Evolutionary conservation across 73 alveolate genomes (phyloP).

Genomic region (Paramecium sexaurelia): DNA sequence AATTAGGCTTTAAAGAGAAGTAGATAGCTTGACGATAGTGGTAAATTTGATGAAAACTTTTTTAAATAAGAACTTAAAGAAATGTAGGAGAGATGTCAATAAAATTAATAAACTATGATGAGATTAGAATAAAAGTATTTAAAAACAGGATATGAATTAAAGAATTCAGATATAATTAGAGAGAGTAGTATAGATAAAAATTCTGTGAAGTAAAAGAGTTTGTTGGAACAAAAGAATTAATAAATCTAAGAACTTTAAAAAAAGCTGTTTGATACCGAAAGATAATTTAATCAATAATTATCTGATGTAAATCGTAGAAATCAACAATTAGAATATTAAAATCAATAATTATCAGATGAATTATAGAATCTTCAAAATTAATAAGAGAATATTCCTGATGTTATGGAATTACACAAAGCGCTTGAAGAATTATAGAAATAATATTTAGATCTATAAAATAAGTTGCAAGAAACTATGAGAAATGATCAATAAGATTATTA

Average conservation of each 20-base stretch:
- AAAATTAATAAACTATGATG: conserved; percentile 52
- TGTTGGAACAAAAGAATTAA: conserved; percentile 21
- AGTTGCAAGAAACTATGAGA: conserved; percentile 43
- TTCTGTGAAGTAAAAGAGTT: neutral
- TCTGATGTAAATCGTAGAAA: neutral
- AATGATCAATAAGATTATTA: conserved; percentile 18
- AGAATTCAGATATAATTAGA: neutral
- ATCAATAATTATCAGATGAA: neutral
- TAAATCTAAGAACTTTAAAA: conserved; percentile 9
- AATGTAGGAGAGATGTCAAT: conserved; percentile 15
- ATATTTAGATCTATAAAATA: conserved; percentile 9
- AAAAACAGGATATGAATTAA: conserved; percentile 6
- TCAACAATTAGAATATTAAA: neutral
- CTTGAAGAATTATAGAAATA: conserved; percentile 34
- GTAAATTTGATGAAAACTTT: conserved; percentile 41
- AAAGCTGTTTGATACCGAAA: conserved; percentile 20
- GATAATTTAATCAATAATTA: neutral
- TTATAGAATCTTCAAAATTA: neutral
- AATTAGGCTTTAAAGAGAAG: conserved; percentile 25
- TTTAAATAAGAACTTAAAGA: conserved; percentile 47
- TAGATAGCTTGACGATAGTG: neutral
- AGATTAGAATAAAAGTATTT: conserved; percentile 38
- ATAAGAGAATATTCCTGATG: neutral
- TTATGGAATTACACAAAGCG: conserved; percentile 3
- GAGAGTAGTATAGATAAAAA: neutral